phyloP scores from a whole-genome alignment of 345 rosid genomes.

The Schrenkiella parvula region DNA sequence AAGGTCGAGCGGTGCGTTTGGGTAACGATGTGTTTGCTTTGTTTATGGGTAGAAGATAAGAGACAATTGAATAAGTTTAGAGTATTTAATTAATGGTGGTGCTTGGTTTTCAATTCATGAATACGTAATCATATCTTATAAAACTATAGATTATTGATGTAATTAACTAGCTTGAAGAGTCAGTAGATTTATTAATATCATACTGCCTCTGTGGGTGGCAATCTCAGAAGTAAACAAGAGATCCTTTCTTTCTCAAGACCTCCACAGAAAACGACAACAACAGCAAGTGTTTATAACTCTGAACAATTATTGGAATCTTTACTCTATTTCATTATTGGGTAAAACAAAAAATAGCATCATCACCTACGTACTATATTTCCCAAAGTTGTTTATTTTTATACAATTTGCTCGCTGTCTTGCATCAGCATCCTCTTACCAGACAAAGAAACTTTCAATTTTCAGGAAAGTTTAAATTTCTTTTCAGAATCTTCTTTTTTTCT shows the following conservation, averaged over 20 bases:
- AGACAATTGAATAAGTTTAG: neutral
- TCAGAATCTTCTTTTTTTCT: neutral
- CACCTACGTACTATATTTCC: conserved; percentile 29
- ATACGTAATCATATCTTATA: conserved; percentile 7
- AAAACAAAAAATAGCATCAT: conserved; percentile 26
- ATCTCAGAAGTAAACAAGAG: neutral
- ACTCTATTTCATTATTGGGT: conserved; percentile 6
- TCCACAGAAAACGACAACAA: conserved; percentile 17
- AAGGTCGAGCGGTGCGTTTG: conserved; percentile 22
- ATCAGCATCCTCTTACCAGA: conserved; percentile 15
- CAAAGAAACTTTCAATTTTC: conserved; percentile 9
- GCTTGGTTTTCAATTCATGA: neutral
- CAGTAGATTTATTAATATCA: neutral
- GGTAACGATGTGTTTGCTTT: conserved; percentile 22
- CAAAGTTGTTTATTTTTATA: conserved; percentile 2
- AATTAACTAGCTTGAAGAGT: neutral
- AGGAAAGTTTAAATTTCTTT: neutral
- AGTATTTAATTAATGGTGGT: neutral
- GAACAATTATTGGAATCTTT: conserved; percentile 31
- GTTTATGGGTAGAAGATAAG: neutral
- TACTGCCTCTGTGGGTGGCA: conserved; percentile 8
- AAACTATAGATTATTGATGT: neutral
- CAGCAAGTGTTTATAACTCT: conserved; percentile 2
- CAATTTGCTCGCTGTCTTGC: neutral
- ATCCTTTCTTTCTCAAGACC: neutral